Evolutionary conservation across 179 eudicot genomes (phyloP), one percentile per base, ranked within the genome.

Genomic region (Dionaea muscipula): DNA sequence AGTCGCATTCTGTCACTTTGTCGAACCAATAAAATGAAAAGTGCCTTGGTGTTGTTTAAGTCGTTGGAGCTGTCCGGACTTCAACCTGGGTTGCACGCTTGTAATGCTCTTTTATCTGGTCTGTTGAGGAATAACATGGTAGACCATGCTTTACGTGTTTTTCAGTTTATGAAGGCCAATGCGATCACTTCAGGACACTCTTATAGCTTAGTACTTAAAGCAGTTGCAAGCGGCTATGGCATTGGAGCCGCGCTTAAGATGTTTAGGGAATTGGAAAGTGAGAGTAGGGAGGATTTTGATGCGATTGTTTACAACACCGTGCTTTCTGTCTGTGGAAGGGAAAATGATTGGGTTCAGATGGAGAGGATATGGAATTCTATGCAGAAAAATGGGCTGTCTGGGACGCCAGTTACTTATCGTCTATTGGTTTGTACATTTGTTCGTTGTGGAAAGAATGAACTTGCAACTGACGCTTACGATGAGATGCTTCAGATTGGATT

Each of bases 81-180:
- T 18, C 57, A 44, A 17, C 93, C 94, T 31, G 68, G 61, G 56
- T 57, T 69, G 47, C 98, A 82, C 63, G 90, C 98, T 11, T 84
- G 84, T 60, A 91, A 91, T 75, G 80, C 94, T 43, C 69, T 91
- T 22, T 72, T 91, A 58, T 77, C 88, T 16, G 82, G 84, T 59
- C 82, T 87, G 28, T 61, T 72, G 38, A 80, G 96, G 73, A 82
- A 69, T 39, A 35, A 36, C 63, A 74, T 68, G 77, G 45, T 87
- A 21, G 82, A 76, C 49, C 81, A 72, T 65, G 74, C 95, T 51
- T 53, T 87, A 31, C 65, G 15, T 39, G 73, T 87, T 39, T 87
- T 91, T 52, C 63, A 73, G 20, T 60, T 39, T 23, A 77, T 87
- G 93, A 84, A 67, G 53, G 59, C 26, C 4, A 71, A 55, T 14